Evolutionary conservation across 2,329 filamentous ascomycete genomes (phyloP), one percentile per base, ranked within the genome.

Genomic region (Hymenoscyphus infarciens): DNA sequence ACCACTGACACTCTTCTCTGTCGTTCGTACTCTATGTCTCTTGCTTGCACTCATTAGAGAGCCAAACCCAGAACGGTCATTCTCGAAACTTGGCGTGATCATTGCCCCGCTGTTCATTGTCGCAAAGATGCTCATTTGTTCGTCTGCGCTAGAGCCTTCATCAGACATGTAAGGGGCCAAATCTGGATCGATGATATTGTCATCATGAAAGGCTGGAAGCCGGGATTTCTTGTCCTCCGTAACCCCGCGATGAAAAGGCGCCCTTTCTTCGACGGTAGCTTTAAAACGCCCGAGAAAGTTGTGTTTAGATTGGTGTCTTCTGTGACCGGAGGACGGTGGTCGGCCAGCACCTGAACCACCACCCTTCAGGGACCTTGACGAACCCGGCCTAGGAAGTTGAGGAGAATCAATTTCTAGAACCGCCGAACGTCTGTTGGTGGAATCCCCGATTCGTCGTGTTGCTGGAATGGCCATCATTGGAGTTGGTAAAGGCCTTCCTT

Each of bases 181-280:
- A 72, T 99, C 95, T 1, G 95, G 95, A 73, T 99, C 95, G 69
- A 99, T 98, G 69, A 99, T 97, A 73, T 95, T 98, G 78, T 99
- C 95, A 72, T 95, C 92, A 74, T 99, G 95, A 70, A 99, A 98
- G n/a, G 92, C 92, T 16, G 93, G 89, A 39, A 97, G 82, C 52
- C 87, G 86, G 7, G 85, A 79, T 66, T 87, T 88, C 66, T 83
- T 86, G 63, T 92, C 88, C 59, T 96, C 86, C 10, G 80, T 86
- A 11, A 87, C 82, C 63, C 89, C 89, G 61, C 92, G 82, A 71
- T 91, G 91, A 68, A 98, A 98, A 0, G 95, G 95, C 0, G 91
- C 94, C 62, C 91, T 84, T 65, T 97, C 91, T 63, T 96, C 91
- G 19, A 87, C 80, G 5, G 83, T 81, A 6, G 84, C 76, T 73